phyloP scores from a whole-genome alignment of 352 stramenopile genomes.

The Globisporangium ultimum region DNA sequence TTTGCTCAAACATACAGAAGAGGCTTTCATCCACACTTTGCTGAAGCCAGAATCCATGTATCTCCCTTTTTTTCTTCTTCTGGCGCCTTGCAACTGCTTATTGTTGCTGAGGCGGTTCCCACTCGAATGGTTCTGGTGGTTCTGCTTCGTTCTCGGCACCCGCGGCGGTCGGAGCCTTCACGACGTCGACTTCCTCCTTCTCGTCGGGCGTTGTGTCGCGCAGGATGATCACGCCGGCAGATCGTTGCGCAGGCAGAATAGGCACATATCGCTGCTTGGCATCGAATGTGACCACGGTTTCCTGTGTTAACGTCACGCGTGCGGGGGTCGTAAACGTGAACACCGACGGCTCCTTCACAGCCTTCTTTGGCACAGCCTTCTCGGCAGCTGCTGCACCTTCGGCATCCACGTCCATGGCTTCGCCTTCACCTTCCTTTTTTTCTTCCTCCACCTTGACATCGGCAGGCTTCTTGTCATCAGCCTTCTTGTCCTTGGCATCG shows the following conservation, averaged over 20 bases:
- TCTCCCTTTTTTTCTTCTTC: no score
- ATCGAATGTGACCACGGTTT: slow-evolving; percentile 89
- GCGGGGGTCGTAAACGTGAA: slow-evolving; percentile 94
- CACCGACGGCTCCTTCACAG: slow-evolving; percentile 89
- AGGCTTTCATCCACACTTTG: background rate
- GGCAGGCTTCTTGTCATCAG: slow-evolving; percentile 21
- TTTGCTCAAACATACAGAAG: background rate
- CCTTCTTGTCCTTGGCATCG: slow-evolving; percentile 74
- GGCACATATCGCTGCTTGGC: slow-evolving; percentile 90
- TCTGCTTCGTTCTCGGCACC: slow-evolving; percentile 94
- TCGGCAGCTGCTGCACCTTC: slow-evolving; percentile 32
- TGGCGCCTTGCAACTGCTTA: background rate
- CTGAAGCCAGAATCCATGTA: no score
- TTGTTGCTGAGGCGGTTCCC: slow-evolving; percentile 64
- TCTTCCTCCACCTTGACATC: slow-evolving; percentile 51
- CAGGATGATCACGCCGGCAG: slow-evolving; percentile 94
- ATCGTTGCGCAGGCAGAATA: slow-evolving; percentile 65
- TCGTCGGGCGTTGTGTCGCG: slow-evolving; percentile 93
- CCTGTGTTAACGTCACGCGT: slow-evolving; percentile 92
- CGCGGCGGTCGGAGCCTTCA: slow-evolving; percentile 87
- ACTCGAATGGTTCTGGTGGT: slow-evolving; percentile 96
- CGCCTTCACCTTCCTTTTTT: slow-evolving; percentile 49
- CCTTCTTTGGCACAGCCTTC: slow-evolving; percentile 49
- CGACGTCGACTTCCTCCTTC: slow-evolving; percentile 91
- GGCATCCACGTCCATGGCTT: slow-evolving; percentile 76